Evolutionary conservation across 805 yeast genomes (phyloP), one percentile per base, ranked within the genome.

Genomic region (Cyberlindnera xylosilytica): DNA sequence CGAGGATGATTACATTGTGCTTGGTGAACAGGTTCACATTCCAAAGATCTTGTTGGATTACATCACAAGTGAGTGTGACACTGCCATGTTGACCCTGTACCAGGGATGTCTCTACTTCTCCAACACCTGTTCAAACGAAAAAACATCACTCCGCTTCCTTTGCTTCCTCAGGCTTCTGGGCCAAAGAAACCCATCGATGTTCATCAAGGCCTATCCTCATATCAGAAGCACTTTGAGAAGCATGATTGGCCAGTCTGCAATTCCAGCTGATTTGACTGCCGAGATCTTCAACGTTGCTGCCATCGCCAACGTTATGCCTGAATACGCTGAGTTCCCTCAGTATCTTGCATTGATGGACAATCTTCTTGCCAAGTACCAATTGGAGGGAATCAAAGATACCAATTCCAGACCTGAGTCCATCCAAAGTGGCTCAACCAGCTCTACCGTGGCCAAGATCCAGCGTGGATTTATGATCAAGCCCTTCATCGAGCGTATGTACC

Each of bases 31-130:
- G 12, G 54, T 58, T 17, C 59, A 55, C n/a, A 52, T 72, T 9
- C 80, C 81, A 9, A 54, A 56, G 20, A 23, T 43, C 3, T 43
- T 71, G 24, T 45, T 63, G 10, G 64, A 59, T 41, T 60, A 66
- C 62, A 28, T 69, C 22, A 37, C 58, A 6, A 56, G 61, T 4
- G 63, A 61, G 32, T 38, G 53, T 6, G 57, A 58, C 7, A 46
- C 50, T 16, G 60, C 72, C 0, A 59, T 58, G 33, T 41, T 68
- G 30, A 50, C 68, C 0, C 50, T 70, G 9, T 57, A 62, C 22
- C 70, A 68, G 44, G 63, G 61, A 19, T 57, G 68, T 2, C 38
- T 56, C 2, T 56, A 61, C 37, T 64, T 69, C 46, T 60, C 54
- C 22, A 50, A 60, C 18, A 56, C 60, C 2, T 46, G 58, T 1